Conservation (phyloP, 2,329 filamentous ascomycete genomes). For the Colletotrichum tabaci region DNA sequence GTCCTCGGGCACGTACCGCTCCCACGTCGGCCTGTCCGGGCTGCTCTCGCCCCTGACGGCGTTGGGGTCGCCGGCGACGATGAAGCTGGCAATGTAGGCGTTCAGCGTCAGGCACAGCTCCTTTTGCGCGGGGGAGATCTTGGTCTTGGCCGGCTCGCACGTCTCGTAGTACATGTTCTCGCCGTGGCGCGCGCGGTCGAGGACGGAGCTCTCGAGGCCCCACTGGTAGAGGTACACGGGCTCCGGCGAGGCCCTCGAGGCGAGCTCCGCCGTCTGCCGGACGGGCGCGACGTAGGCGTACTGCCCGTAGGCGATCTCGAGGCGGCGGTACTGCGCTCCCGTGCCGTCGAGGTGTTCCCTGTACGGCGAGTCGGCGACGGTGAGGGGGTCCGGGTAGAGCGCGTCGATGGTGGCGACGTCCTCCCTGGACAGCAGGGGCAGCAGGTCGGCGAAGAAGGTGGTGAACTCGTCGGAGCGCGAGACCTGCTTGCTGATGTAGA, state of each 20-base stretch:
- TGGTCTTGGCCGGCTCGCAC: conserved; percentile 53
- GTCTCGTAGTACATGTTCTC: conserved; percentile 54
- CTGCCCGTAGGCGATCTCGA: conserved; percentile 74
- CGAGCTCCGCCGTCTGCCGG: conserved; percentile 69
- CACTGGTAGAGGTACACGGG: conserved; percentile 67
- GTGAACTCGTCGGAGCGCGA: conserved; percentile 53
- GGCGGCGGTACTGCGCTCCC: conserved; percentile 69
- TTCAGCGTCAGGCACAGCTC: conserved; percentile 57
- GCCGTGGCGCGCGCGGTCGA: conserved; percentile 62
- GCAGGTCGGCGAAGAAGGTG: conserved; percentile 74
- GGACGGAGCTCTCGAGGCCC: conserved; percentile 59
- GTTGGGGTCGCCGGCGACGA: conserved; percentile 36
- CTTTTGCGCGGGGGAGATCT: conserved; percentile 57
- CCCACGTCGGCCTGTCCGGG: conserved; percentile 57
- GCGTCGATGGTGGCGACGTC: conserved; percentile 69
- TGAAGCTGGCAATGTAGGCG: conserved; percentile 58
- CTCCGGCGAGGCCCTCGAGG: conserved; percentile 53
- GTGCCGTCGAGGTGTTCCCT: conserved; percentile 46
- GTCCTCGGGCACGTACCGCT: conserved; percentile 35
- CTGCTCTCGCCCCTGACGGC: conserved; percentile 30
- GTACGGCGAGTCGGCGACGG: conserved; percentile 36
- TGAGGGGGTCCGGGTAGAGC: conserved; percentile 69
- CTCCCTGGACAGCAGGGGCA: conserved; percentile 67
- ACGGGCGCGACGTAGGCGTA: conserved; percentile 78
- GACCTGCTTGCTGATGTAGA: conserved; percentile 71